These are phyloP conservation scores for Russula griseocarnosa DNA, from an alignment of 768 basidiomycete species.

Conservation along the genomic window DNA sequence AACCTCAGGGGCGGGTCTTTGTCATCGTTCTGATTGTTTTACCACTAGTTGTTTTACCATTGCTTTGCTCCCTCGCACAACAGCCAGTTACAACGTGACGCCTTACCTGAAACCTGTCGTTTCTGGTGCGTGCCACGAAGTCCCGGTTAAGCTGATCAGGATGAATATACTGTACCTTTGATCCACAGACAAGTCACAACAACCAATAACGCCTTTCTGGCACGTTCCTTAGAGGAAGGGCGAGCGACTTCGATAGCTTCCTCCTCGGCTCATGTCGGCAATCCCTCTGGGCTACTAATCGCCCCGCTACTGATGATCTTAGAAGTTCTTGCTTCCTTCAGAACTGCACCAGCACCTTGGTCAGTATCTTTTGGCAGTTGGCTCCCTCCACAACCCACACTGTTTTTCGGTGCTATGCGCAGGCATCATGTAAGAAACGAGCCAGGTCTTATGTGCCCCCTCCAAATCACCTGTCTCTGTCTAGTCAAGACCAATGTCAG, in stretches of 20 bases:
- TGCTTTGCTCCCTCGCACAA: background rate
- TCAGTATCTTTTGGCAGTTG: background rate
- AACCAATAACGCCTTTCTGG: background rate
- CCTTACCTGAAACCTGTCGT: background rate
- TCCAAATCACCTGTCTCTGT: background rate
- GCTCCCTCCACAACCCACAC: background rate
- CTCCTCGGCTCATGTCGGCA: background rate
- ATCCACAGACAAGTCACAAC: background rate
- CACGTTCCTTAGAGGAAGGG: background rate
- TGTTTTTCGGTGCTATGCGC: background rate
- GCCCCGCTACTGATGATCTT: slow-evolving; percentile 5
- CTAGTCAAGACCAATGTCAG: background rate
- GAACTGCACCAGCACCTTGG: background rate
- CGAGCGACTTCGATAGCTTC: background rate
- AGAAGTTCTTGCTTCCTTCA: background rate
- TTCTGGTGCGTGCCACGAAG: background rate
- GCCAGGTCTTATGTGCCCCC: background rate
- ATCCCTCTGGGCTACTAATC: slow-evolving; percentile 8
- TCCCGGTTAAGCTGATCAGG: background rate
- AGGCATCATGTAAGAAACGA: background rate
- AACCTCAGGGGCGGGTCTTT: background rate
- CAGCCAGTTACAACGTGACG: background rate
- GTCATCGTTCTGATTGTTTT: background rate
- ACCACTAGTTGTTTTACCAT: too few relatives aligned
- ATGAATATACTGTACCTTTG: background rate